Evolutionary conservation across 768 basidiomycete species (phyloP).

Genomic region (Austroboletus eburneus): DNA sequence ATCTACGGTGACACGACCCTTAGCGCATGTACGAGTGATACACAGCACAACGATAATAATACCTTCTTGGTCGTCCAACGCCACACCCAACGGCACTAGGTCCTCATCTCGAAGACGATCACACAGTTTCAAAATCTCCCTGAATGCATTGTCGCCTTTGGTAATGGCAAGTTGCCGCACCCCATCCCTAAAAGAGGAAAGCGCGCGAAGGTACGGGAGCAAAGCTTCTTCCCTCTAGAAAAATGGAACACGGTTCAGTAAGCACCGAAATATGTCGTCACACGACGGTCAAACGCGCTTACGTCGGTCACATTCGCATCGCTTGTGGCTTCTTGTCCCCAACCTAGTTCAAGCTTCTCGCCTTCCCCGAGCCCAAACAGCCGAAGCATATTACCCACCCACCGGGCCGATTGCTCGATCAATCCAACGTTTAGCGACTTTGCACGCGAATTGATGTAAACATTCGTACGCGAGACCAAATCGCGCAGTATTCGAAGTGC

Average conservation of each 20-base stretch:
- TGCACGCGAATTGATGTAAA: constrained; percentile 74
- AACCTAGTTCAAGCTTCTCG: constrained; percentile 67
- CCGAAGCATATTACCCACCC: constrained; percentile 69
- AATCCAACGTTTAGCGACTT: constrained; percentile 57
- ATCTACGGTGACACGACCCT: constrained; percentile 58
- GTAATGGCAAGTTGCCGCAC: constrained; percentile 79
- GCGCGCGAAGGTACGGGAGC: constrained; percentile 81
- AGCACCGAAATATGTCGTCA: too few relatives aligned
- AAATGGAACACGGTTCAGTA: neutral
- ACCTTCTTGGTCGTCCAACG: constrained; percentile 96
- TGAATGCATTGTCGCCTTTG: constrained; percentile 58
- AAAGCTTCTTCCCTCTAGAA: constrained; percentile 75
- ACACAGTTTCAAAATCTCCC: constrained; percentile 81
- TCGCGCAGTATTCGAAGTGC: constrained; percentile 76
- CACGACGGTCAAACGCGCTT: constrained; percentile 33
- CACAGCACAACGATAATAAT: constrained; percentile 11
- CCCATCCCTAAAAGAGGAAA: constrained; percentile 90
- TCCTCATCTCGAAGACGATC: constrained; percentile 90
- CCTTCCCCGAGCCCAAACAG: constrained; percentile 80
- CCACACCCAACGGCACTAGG: constrained; percentile 90
- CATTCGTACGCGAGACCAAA: constrained; percentile 79
- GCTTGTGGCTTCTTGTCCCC: constrained; percentile 65
- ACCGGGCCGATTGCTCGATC: constrained; percentile 60
- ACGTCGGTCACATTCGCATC: constrained; percentile 35
- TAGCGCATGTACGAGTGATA: neutral